Percentiles rank a stretch among this genome's conserved stretches.
Conservation (phyloP, 805 yeast genomes). For the Clavispora carvajalis region DNA sequence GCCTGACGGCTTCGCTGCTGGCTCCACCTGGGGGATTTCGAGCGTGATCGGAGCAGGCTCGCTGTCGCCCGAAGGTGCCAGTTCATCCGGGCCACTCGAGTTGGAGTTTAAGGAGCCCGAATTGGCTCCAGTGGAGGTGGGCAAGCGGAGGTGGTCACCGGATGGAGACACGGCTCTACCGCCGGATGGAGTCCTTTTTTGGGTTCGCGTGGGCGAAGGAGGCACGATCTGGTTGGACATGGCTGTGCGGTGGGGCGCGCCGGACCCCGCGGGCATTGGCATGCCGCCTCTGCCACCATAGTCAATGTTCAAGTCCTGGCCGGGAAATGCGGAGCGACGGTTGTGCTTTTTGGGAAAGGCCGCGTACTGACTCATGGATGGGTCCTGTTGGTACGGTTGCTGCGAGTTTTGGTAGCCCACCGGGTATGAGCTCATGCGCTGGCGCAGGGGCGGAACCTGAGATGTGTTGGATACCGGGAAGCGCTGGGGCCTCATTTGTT, state of each 20-base stretch:
- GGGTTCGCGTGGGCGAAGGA: slow-evolving; percentile 4
- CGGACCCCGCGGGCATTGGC: slow-evolving; percentile 30
- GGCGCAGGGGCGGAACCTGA: slow-evolving; percentile 12
- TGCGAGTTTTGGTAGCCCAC: background rate
- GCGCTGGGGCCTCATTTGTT: slow-evolving; percentile 20
- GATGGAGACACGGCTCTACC: background rate
- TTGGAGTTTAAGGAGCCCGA: slow-evolving; percentile 19
- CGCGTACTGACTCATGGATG: slow-evolving; percentile 2
- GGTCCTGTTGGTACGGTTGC: slow-evolving; percentile 4
- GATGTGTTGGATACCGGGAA: too few species aligned
- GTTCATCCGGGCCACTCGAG: slow-evolving; percentile 19
- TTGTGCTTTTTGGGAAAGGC: slow-evolving; percentile 24
- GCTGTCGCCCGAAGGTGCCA: slow-evolving; percentile 11
- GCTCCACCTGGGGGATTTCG: slow-evolving; percentile 14
- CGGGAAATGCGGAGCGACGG: slow-evolving; percentile 33
- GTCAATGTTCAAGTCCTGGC: slow-evolving; percentile 30
- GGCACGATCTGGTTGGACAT: background rate
- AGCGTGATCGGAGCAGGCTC: slow-evolving; percentile 11
- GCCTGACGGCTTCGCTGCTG: slow-evolving; percentile 26
- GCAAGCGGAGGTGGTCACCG: slow-evolving; percentile 6
- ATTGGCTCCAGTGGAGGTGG: slow-evolving; percentile 9
- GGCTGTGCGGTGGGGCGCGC: slow-evolving; percentile 11
- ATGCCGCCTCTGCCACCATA: slow-evolving; percentile 45
- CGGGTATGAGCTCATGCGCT: slow-evolving; percentile 3
- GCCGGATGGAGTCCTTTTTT: slow-evolving; percentile 11